A percentile compares a stretch with the other conserved stretches of the same genome.
phyloP scores from a whole-genome alignment of 2,329 filamentous ascomycete genomes.

The Penicillium psychrosexuale region DNA sequence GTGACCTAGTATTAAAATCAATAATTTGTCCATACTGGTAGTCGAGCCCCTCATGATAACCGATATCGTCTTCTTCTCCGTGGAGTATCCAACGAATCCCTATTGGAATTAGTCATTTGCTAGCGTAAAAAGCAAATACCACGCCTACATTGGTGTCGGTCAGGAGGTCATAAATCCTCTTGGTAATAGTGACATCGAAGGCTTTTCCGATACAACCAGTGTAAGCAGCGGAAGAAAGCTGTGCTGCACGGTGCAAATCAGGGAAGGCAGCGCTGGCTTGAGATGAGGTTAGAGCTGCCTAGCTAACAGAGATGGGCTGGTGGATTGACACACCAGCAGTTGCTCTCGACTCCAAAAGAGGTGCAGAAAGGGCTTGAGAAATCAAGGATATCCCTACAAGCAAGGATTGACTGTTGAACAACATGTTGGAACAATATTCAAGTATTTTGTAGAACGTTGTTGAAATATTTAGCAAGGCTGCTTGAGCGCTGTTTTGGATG shows the following conservation, averaged over 20 bases:
- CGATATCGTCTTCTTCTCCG: conserved; percentile 23
- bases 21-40: conserved; percentile 12
- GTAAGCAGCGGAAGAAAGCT: conserved; percentile 32
- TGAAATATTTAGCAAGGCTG: neutral
- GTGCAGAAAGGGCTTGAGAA: conserved; percentile 11
- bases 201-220: conserved; percentile 26
- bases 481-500: no score
- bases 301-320: neutral
- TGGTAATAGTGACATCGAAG: conserved; percentile 33
- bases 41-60: conserved; percentile 34
- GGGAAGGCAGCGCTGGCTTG: conserved; percentile 19
- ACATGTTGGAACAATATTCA: conserved; percentile 4
- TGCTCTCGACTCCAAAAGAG: conserved; percentile 13
- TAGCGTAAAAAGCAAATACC: neutral
- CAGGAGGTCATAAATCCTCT: conserved; percentile 20
- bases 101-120: neutral
- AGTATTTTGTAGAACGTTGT: neutral
- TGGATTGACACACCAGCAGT: conserved; percentile 10
- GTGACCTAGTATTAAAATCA: neutral
- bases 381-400: conserved; percentile 5
- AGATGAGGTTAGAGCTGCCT: neutral
- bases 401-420: conserved; percentile 4
- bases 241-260: conserved; percentile 26
- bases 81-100: conserved; percentile 32
- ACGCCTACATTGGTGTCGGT: conserved; percentile 26